These are phyloP conservation scores for Amaranthus hypochondriacus DNA, from an alignment of 148 eudicot genomes.

Conservation along the genomic window DNA sequence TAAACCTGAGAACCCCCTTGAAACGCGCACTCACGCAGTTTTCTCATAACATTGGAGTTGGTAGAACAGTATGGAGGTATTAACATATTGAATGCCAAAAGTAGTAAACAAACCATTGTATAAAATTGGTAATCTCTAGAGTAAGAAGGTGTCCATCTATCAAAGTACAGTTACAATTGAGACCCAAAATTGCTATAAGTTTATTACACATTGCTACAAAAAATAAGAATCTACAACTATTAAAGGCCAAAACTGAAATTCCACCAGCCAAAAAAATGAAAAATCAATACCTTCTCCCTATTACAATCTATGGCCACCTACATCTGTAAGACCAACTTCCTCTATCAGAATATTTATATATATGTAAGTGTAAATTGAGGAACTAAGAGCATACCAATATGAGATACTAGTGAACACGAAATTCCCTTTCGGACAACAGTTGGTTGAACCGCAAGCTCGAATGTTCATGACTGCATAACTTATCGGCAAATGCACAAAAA, in stretches of 20 bases:
- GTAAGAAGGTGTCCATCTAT: neutral
- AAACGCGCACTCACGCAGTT: too few relatives aligned
- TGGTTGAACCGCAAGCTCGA: constrained; percentile 21
- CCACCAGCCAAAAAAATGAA: constrained; percentile 28
- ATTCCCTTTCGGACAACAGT: constrained; percentile 40
- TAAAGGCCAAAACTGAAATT: constrained; percentile 12
- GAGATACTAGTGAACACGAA: constrained; percentile 40
- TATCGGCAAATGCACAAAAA: constrained; percentile 10
- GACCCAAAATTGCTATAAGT: constrained; percentile 29
- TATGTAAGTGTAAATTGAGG: constrained; percentile 24
- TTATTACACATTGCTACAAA: constrained; percentile 29
- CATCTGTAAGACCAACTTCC: constrained; percentile 13
- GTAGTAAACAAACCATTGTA: neutral
- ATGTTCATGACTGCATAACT: constrained; percentile 18
- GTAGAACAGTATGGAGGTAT: neutral
- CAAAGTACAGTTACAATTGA: constrained; percentile 17
- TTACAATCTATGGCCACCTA: constrained; percentile 22
- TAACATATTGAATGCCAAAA: neutral
- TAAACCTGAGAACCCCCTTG: too few relatives aligned
- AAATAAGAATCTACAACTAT: constrained; percentile 31
- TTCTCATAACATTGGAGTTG: too few relatives aligned
- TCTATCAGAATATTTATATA: constrained; percentile 1
- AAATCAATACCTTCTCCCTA: constrained; percentile 17
- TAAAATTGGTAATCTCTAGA: neutral
- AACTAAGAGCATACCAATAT: constrained; percentile 14